A percentile compares a stretch with the other conserved stretches of the same genome.
These are phyloP conservation scores for Solanum paucissectum DNA, from an alignment of 257 asterid genomes.

Conservation along the genomic window DNA sequence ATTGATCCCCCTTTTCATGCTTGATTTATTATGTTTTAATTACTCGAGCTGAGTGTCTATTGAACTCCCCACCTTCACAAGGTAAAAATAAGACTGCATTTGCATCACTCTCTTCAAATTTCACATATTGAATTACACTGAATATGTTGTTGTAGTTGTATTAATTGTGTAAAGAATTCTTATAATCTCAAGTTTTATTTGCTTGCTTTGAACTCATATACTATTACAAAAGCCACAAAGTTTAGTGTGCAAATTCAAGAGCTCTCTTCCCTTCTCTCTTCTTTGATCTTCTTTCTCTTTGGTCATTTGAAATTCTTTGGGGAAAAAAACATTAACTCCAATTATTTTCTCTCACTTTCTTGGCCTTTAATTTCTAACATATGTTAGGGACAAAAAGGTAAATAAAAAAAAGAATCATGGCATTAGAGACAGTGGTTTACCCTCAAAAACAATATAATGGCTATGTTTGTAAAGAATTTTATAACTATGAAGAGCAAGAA, in stretches of 20 bases:
- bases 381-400: not conserved
- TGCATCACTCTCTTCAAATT: not conserved
- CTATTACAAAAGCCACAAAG: not conserved
- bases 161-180: not conserved
- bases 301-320: no score
- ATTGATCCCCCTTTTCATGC: not conserved
- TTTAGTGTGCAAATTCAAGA: not conserved
- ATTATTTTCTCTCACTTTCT: not conserved
- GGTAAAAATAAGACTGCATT: not conserved
- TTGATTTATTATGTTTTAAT: not conserved
- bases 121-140: not conserved
- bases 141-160: not conserved
- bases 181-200: not conserved
- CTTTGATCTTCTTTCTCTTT: no score
- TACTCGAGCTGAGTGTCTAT: not conserved
- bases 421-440: slow-evolving; percentile 19
- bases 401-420: slow-evolving; percentile 5
- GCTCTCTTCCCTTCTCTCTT: not conserved
- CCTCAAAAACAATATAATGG: slow-evolving; percentile 14
- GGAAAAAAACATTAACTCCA: not conserved
- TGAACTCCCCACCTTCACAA: not conserved
- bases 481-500: slow-evolving; percentile 7
- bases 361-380: not conserved
- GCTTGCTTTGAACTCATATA: not conserved
- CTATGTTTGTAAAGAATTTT: slow-evolving; percentile 15